Percentiles rank a stretch among this genome's conserved stretches.
phyloP scores from a whole-genome alignment of 306 rosid species.

The Bauhinia variegata region DNA sequence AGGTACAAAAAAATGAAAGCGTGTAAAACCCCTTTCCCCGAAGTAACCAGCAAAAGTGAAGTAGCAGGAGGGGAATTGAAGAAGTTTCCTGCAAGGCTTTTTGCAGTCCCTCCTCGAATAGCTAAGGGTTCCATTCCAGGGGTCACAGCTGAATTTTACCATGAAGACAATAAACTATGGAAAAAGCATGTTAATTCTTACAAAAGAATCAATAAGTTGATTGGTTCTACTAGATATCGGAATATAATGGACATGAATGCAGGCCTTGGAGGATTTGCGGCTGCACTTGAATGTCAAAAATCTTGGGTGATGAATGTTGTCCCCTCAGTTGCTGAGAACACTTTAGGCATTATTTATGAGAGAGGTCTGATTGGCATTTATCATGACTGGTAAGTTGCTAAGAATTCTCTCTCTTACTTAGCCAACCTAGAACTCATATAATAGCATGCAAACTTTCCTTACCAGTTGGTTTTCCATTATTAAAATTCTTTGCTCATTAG shows the following conservation, averaged over 20 bases:
- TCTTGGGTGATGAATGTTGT: conserved; percentile 82
- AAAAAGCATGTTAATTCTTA: conserved; percentile 69
- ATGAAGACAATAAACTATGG: conserved; percentile 67
- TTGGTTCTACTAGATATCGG: conserved; percentile 75
- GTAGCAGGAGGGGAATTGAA: conserved; percentile 52
- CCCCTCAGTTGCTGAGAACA: conserved; percentile 60
- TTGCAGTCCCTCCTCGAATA: conserved; percentile 67
- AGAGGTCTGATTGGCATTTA: conserved; percentile 95
- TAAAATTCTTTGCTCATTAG: background rate
- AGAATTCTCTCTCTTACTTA: conserved; percentile 2
- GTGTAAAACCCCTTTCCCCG: conserved; percentile 59
- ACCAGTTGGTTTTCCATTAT: conserved; percentile 24
- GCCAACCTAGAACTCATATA: conserved; percentile 11
- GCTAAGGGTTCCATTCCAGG: conserved; percentile 66
- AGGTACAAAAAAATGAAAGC: conserved; percentile 77
- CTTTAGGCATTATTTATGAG: conserved; percentile 74
- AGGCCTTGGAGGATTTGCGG: conserved; percentile 78
- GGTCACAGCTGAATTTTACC: conserved; percentile 53
- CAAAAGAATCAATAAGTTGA: conserved; percentile 56
- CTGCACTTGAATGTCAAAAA: conserved; percentile 54
- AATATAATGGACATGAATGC: conserved; percentile 71
- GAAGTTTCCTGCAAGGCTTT: conserved; percentile 67
- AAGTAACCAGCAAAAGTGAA: conserved; percentile 33
- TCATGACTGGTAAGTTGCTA: conserved; percentile 83
- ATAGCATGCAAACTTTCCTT: conserved; percentile 21